Conservation (phyloP, 1,139 yeast species). For the Candida labiduridarum region DNA sequence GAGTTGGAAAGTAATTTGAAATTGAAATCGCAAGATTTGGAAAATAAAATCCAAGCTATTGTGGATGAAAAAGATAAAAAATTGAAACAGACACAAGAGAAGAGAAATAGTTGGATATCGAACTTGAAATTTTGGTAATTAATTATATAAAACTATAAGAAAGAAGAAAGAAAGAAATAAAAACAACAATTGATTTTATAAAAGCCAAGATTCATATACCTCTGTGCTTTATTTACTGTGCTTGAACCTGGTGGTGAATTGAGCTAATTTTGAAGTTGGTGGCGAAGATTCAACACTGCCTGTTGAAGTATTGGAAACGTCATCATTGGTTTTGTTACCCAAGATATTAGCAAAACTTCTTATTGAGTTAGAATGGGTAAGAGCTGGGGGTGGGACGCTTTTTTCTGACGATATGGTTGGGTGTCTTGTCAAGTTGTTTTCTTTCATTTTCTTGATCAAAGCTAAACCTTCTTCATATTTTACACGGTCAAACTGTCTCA, state of each 20-base stretch:
- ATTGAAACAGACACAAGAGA: slow-evolving; percentile 11
- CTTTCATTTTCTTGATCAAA: slow-evolving; percentile 40
- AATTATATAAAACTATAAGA: slow-evolving; percentile 8
- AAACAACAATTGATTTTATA: background rate
- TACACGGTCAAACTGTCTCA: slow-evolving; percentile 45
- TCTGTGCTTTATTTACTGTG: slow-evolving; percentile 7
- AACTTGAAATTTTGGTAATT: slow-evolving; percentile 23
- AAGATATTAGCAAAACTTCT: slow-evolving; percentile 10
- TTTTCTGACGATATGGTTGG: slow-evolving; percentile 5
- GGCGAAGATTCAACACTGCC: slow-evolving; percentile 30
- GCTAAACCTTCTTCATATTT: slow-evolving; percentile 44
- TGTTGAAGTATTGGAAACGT: slow-evolving; percentile 22
- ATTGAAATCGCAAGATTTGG: slow-evolving; percentile 29
- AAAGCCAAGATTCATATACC: no score
- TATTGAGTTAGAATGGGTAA: slow-evolving; percentile 10
- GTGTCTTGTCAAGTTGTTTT: background rate
- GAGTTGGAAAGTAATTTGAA: slow-evolving; percentile 30
- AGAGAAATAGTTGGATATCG: slow-evolving; percentile 23
- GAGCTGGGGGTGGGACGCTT: slow-evolving; percentile 1
- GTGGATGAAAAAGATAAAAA: slow-evolving; percentile 32
- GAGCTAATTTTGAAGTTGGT: slow-evolving; percentile 45
- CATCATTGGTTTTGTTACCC: slow-evolving; percentile 8
- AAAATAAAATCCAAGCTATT: slow-evolving; percentile 32
- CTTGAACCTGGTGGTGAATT: slow-evolving; percentile 40
- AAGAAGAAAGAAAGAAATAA: slow-evolving; percentile 3